Base-by-base conservation (phyloP, 73 alveolate genomes). In the Paramecium octaurelia region DNA sequence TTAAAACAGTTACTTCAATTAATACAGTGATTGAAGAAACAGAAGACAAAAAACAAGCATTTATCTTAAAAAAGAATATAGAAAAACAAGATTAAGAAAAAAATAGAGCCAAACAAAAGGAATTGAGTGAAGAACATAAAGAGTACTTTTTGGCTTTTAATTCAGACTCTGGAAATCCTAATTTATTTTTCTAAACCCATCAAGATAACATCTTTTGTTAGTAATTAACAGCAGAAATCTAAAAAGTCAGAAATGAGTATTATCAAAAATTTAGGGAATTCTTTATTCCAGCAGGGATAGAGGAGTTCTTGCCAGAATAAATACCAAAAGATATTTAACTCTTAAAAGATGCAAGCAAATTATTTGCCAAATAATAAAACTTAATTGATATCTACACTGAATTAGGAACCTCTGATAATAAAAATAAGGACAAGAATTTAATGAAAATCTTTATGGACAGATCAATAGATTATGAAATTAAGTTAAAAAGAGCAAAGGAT, bases 41-140 rank as follows among this genome's bases (percentile, higher is more conserved):
- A 54, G 44, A 92, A 92, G 92, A 42, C 34, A 86, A 46, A 58
- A 85, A 83, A 44, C 24, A 48, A 29, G 38, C 20, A 38, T 92
- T 5, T 20, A 42, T 43, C 16, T 50, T 38, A 46, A 76, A 48
- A 86, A 42, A 18, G 85, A 85, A 80, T 11, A 50, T 46, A 14
- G 77, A 44, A 27, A 84, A 46, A 34, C 11, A 84, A n/a, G 54
- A 84, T 36, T 84, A 36, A 20, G 48, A 84, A 44, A 34, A 38
- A 46, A 23, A 31, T 20, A 44, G 46, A 36, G 10, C n/a, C 6
- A 84, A 44, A 18, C 34, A 42, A 34, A 84, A 12, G 20, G 92
- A 84, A 76, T 44, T 76, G 9, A 23, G 1, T 6, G 90, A 48
- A 9, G 71, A 76, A 76, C 64, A 76, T 76, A 76, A 34, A 27